Evolutionary conservation across 768 basidiomycete genomes (phyloP), one percentile per base, ranked within the genome.

Genomic region (Lactarius hatsudake): DNA sequence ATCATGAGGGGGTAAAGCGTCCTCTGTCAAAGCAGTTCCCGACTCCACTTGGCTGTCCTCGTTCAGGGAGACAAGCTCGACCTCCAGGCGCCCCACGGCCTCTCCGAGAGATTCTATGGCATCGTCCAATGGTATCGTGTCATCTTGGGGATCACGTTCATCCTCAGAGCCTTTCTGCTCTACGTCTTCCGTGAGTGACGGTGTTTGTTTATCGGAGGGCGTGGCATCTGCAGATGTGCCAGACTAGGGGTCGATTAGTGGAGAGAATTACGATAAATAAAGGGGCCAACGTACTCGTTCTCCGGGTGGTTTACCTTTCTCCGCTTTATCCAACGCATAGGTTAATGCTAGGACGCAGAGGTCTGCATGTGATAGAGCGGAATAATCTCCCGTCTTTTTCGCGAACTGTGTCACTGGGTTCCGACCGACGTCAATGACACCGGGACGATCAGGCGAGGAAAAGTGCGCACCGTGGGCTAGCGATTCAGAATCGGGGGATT

Each of bases 371-470:
- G 94, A 97, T 45, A 99, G 82, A 57, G 94, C 96, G 53, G 92
- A 81, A 75, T 94, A 96, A 78, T 99, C 97, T 75, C 97, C 97
- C 0, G 96, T 96, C 81, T 93, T 93, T 81, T 94, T 96, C 4
- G 97, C 93, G 77, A 87, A 89, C 68, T 90, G 89, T 63, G 91
- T 92, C 5, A 96, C 97, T 98, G 74, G 53, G 68, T 63, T 54
- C 30, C 73, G 66, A 74, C 67, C 73, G 66, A 75, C 67, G 61
- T 69, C 63, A 63, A 30, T 26, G 23, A 36, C 53, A 62, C 40
- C 66, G 48, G 40, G 40, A 61, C 17, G 30, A 15, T 30, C 45
- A 54, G 15, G 40, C 28, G 60, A 30, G 42, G 32, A 32, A 56
- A 56, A 34, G 5, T 38, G 74, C 83, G 58, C 64, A 88, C 88